These are phyloP conservation scores for Harringtonia aguacate DNA, from an alignment of 2,329 filamentous ascomycete genomes.

Conservation along the genomic window DNA sequence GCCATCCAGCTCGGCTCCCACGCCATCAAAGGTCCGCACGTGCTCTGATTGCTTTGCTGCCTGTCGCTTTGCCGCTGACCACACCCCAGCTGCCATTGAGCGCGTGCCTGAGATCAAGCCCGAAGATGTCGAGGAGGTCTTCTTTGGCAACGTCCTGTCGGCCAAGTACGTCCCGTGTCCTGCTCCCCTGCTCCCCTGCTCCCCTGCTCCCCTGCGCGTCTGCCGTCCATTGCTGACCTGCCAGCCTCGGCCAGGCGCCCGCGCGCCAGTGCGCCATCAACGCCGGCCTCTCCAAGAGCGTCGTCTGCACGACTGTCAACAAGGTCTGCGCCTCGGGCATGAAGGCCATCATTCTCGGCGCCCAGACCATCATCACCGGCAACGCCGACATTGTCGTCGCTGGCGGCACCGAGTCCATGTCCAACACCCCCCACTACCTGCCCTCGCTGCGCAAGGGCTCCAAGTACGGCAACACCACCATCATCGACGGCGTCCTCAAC, in stretches of 20 bases:
- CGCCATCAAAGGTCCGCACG: slow-evolving; percentile 79
- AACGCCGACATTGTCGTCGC: slow-evolving; percentile 89
- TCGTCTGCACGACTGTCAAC: slow-evolving; percentile 89
- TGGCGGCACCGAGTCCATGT: slow-evolving; percentile 97
- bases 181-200: background rate
- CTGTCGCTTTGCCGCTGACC: background rate
- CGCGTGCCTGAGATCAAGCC: slow-evolving; percentile 78
- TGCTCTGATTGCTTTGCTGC: background rate
- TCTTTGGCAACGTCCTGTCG: slow-evolving; percentile 96
- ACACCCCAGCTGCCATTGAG: slow-evolving; percentile 63
- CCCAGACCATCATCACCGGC: slow-evolving; percentile 95
- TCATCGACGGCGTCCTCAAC: slow-evolving; percentile 87
- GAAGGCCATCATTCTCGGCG: slow-evolving; percentile 89
- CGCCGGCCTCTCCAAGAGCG: slow-evolving; percentile 71
- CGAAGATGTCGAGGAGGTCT: slow-evolving; percentile 87
- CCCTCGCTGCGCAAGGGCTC: slow-evolving; percentile 74
- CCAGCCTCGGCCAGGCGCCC: slow-evolving; percentile 87
- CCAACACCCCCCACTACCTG: slow-evolving; percentile 93
- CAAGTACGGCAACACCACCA: slow-evolving; percentile 85
- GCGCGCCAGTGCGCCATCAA: slow-evolving; percentile 87
- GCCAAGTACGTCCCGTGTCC: slow-evolving; percentile 62
- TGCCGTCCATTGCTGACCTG: background rate
- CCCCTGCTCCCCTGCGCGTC: too few relatives aligned
- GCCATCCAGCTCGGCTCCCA: slow-evolving; percentile 80
- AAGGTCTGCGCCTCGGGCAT: slow-evolving; percentile 96